Base-by-base conservation (phyloP, 2,329 filamentous ascomycete species). In the Scedosporium boydii region DNA sequence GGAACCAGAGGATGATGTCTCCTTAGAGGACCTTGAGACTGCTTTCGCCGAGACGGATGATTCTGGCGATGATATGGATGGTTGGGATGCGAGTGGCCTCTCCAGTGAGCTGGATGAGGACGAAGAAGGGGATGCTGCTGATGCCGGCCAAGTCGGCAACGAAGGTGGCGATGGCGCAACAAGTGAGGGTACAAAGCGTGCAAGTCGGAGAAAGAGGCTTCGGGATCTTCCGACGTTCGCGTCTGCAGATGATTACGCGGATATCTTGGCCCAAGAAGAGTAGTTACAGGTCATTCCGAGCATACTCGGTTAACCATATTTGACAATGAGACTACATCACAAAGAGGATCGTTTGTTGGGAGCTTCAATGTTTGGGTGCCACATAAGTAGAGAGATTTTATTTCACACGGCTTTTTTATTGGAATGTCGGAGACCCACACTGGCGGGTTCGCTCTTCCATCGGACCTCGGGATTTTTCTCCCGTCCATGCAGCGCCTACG, bases 151-250 rank as follows among this genome's bases (percentile, higher is more conserved):
- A n/a, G 73, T 78, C 51, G 75, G 69, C 10, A 68, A 71, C 51
- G 70, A 73, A 14, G 76, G 68, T 14, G 69, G 66, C 2, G 74
- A 75, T 34, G 75, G 77, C 7, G 78, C 77, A 67, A 72, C 82
- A 74, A 72, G 83, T 79, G 75, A 88, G 85, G 80, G 86, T 78
- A 78, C 88, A 82, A 80, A 56, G 18, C n/a, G 41, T 3, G 26
- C 23, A 12, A 82, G 85, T 72, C 90, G 89, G 77, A 87, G 84
- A 77, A 91, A 88, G 82, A 91, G 91, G 78, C 80, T 98, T 74
- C 96, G 92, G 82, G 86, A 86, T 66, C 79, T 99, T 68, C 95
- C 95, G 6, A 96, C 87, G 42, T 99, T 99, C 78, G 95, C 96
- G 21, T 96, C 91, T 38, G 89, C 83, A 38, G 95, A 98, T 62